Percentiles rank a stretch among this genome's conserved stretches.
Evolutionary conservation across 352 stramenopile species (phyloP).

Genomic region (Globisporangium okanoganense): DNA sequence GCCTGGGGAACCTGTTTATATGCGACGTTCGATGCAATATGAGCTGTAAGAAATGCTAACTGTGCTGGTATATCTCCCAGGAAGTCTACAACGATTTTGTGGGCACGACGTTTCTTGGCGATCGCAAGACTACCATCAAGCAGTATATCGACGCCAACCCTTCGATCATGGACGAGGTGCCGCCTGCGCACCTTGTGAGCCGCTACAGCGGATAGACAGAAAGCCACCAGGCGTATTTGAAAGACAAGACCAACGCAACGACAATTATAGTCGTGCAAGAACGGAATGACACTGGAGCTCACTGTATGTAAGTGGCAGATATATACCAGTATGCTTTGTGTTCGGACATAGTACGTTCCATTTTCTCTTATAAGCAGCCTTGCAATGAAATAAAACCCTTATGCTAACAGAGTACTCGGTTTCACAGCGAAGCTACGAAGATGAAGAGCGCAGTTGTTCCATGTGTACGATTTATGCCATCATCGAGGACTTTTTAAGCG

Average conservation of each 20-base stretch:
- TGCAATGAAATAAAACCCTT: no score
- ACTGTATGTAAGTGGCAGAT: background rate
- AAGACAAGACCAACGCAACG: background rate
- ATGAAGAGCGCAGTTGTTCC: no score
- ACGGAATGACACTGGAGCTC: background rate
- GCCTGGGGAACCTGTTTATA: background rate
- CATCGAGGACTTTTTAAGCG: no score
- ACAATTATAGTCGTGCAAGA: background rate
- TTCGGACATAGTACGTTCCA: no score
- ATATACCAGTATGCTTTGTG: background rate
- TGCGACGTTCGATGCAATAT: background rate
- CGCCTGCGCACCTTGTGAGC: constrained; percentile 63
- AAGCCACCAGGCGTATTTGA: background rate
- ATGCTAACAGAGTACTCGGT: no score
- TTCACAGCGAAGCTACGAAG: no score
- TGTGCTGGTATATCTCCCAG: constrained; percentile 12
- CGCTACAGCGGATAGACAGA: constrained; percentile 70
- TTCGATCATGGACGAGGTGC: constrained; percentile 77
- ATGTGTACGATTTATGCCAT: no score
- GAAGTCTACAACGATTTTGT: constrained; percentile 81
- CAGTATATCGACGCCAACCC: constrained; percentile 80
- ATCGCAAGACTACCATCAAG: constrained; percentile 84
- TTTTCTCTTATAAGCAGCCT: no score
- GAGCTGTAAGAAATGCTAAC: background rate
- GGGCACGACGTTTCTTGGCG: constrained; percentile 87